These are phyloP conservation scores for Fusarium begoniae DNA, from an alignment of 2,329 filamentous ascomycete genomes.

Conservation along the genomic window DNA sequence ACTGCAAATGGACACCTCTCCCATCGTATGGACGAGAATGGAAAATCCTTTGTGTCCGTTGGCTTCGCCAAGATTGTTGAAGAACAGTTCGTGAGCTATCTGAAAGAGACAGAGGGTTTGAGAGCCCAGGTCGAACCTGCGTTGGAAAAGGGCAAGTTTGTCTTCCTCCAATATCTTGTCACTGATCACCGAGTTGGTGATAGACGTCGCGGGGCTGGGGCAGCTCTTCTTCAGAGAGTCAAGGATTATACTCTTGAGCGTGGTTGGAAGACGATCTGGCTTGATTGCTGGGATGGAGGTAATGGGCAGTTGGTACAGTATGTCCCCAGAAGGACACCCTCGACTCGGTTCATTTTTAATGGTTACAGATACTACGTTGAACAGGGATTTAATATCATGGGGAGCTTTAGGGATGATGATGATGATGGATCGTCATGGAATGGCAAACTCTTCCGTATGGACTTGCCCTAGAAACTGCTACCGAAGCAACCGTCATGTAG, in stretches of 20 bases:
- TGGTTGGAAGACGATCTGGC: conserved; percentile 33
- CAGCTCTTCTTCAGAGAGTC: conserved; percentile 21
- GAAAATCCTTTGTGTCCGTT: conserved; percentile 21
- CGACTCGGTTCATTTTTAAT: conserved; percentile 5
- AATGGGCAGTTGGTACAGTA: conserved; percentile 35
- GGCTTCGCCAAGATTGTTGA: conserved; percentile 19
- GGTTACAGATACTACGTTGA: conserved; percentile 33
- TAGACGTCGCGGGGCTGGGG: conserved; percentile 23
- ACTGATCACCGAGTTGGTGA: conserved; percentile 20
- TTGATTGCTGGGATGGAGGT: conserved; percentile 44
- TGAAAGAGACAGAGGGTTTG: conserved; percentile 17
- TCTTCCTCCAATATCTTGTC: conserved; percentile 28
- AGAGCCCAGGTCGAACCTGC: conserved; percentile 19
- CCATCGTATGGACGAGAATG: conserved; percentile 25
- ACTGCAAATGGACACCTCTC: conserved; percentile 9
- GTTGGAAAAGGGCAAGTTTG: conserved; percentile 17
- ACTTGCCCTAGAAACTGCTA: conserved; percentile 15
- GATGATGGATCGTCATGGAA: conserved; percentile 10
- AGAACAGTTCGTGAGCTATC: conserved; percentile 12
- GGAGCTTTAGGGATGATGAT: conserved; percentile 9
- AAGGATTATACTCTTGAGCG: conserved; percentile 29
- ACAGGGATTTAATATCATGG: conserved; percentile 23
- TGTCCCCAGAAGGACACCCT: not conserved
- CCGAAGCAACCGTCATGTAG: not conserved
- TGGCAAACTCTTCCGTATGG: conserved; percentile 31